Evolutionary conservation across 495 filamentous ascomycete genomes (phyloP).

Genomic region (Xylaria nigripes): DNA sequence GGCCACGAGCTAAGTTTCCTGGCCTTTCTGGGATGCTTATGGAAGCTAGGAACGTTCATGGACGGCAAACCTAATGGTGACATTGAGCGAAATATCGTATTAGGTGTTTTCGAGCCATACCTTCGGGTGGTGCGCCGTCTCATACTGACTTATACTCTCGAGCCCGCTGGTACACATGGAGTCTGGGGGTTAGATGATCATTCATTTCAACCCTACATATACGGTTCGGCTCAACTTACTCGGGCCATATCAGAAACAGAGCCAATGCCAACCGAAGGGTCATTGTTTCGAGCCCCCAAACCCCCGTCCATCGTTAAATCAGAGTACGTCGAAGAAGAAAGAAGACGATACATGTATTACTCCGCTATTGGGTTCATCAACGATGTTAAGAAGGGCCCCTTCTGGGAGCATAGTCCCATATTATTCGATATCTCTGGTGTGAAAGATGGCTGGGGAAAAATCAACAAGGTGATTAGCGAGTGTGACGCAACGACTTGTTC

Average conservation of each 20-base stretch:
- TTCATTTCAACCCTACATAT: constrained; percentile 92
- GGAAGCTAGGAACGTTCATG: constrained; percentile 78
- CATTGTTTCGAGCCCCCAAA: constrained; percentile 59
- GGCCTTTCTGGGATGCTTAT: constrained; percentile 80
- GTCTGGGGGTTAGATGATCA: constrained; percentile 98
- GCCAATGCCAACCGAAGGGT: constrained; percentile 65
- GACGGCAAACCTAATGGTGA: constrained; percentile 44
- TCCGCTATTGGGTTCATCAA: constrained; percentile 98
- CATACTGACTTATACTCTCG: constrained; percentile 86
- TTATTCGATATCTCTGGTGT: constrained; percentile 92
- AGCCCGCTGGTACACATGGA: constrained; percentile 90
- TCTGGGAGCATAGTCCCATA: constrained; percentile 97
- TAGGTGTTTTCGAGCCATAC: constrained; percentile 77
- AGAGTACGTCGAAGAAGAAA: constrained; percentile 56
- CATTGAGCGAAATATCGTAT: constrained; percentile 64
- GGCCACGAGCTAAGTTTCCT: constrained; percentile 93
- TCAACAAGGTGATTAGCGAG: constrained; percentile 66
- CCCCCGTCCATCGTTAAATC: constrained; percentile 60
- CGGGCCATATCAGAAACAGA: constrained; percentile 60
- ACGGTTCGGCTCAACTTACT: constrained; percentile 82
- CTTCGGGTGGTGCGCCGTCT: constrained; percentile 73
- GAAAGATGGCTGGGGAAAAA: constrained; percentile 88
- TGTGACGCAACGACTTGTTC: neutral
- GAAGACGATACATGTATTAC: constrained; percentile 83
- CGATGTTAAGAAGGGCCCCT: constrained; percentile 93